Base-by-base conservation (phyloP, 192 early-diverging fungal species). In the Thamnidium elegans region DNA sequence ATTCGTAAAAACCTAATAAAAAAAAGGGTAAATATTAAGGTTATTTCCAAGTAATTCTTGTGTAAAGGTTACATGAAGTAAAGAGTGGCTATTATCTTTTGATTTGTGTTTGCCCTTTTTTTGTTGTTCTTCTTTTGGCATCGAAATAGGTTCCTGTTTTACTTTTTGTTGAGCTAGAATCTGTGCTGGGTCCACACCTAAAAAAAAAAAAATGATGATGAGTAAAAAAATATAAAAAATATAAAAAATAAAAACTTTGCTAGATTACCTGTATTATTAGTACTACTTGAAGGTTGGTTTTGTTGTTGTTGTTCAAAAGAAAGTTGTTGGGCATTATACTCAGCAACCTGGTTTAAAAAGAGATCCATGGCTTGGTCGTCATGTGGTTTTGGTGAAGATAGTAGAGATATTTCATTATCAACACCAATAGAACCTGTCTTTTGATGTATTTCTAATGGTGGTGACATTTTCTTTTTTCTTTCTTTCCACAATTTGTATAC, bases 301-400 rank as follows among this genome's bases (percentile, higher is more conserved):
- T 54, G 26, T 4, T 54, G 32, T 55, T 58, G 55, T 19, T 66
- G 39, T 45, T 66, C 65, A 56, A 55, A 69, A 11, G 58, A 61
- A 32, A 69, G 15, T 20, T 69, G 67, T 26, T 69, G 67, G 6
- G 67, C 58, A 48, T 62, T 69, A 45, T 69, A 69, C 47, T 69
- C 67, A 9, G 67, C 50, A 1, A 69, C 67, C 34, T 69, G 67
- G 51, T 63, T 52, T 47, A 69, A 62, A 56, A 69, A 69, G 15
- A 69, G 17, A 46, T 69, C 67, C 67, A 69, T 69, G 0, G 51
- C 67, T 26, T 69, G 34, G 39, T 66, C 64, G 1, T 34, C 23
- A 30, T 34, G 32, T 34, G 6, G 26, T 6, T 55, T 32, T 6
- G 36, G 36, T 23, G 52, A 32, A 54, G 52, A 26, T 11, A 19